Base-by-base conservation (phyloP, 179 eudicot genomes). In the Gypsophila paniculata region DNA sequence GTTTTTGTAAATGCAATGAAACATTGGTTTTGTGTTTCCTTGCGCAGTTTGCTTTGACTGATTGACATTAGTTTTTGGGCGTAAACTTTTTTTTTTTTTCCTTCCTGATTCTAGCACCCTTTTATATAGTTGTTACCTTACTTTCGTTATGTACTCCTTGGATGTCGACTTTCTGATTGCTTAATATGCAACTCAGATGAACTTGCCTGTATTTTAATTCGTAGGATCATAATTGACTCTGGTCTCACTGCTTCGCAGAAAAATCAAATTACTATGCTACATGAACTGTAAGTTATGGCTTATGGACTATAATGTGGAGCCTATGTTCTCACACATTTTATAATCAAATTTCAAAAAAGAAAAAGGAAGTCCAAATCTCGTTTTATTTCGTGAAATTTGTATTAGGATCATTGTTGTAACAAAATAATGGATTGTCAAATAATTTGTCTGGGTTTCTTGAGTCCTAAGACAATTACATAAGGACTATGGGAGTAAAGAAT, bases 141-240 rank as follows among this genome's bases (percentile, higher is more conserved):
- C 26, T 9, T 65, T 22, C 42, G 53, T 42, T 32, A 34, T 62
- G 67, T 32, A 22, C 61, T 4, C 10, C 29, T 26, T 1, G 39
- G 42, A 61, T 32, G 42, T 61, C 13, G 65, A 61, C 42, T 61
- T 29, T 23, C 13, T 59, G 34, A 61, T 61, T 61, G 38, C 65
- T 61, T 60, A 61, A 61, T 13, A 61, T 29, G 9, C 65, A 25
- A 14, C 42, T 61, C 42, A 26, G 19, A 25, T 61, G 65, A 15
- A 61, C 44, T 15, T 8, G 67, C 8, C 67, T 10, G 17, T 62
- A 13, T 62, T 18, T 34, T 4, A 61, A 61, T 39, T 17, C 17
- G 44, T 62, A 32, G 44, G 26, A 59, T 23, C 63, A 22, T 0
- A 10, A 23, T 23, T 59, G 38, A 14, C 9, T 36, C 68, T 34